These are phyloP conservation scores for Tolypocladium guangdongense DNA, from an alignment of 2,329 filamentous ascomycete species.

Conservation along the genomic window DNA sequence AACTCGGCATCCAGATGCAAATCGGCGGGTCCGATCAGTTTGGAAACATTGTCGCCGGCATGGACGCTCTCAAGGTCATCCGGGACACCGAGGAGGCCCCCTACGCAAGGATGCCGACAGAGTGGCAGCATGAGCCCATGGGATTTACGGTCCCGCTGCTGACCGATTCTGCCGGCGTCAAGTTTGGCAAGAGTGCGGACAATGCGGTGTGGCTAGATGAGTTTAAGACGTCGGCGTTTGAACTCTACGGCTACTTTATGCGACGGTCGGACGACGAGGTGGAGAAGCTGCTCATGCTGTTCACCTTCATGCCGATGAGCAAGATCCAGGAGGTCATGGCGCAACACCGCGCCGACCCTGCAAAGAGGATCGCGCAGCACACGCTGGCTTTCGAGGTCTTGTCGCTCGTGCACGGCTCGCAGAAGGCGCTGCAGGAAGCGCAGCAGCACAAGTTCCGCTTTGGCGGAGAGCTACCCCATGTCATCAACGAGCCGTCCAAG, in stretches of 20 bases:
- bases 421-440: slow-evolving; percentile 53
- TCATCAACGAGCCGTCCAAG: slow-evolving; percentile 17
- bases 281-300: slow-evolving; percentile 71
- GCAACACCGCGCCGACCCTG: slow-evolving; percentile 55
- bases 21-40: slow-evolving; percentile 94
- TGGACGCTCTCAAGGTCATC: slow-evolving; percentile 72
- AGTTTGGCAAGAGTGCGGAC: slow-evolving; percentile 90
- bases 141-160: slow-evolving; percentile 88
- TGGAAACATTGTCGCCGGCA: slow-evolving; percentile 87
- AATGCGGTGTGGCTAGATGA: slow-evolving; percentile 90
- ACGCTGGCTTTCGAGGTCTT: slow-evolving; percentile 73
- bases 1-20: slow-evolving; percentile 64
- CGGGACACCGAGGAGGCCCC: slow-evolving; percentile 44
- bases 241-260: slow-evolving; percentile 86
- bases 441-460: slow-evolving; percentile 41
- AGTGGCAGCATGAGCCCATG: slow-evolving; percentile 48
- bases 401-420: slow-evolving; percentile 62
- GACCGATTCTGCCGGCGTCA: slow-evolving; percentile 73
- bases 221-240: slow-evolving; percentile 69
- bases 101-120: slow-evolving; percentile 24
- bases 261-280: slow-evolving; percentile 73
- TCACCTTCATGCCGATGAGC: slow-evolving; percentile 72
- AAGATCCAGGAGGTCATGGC: slow-evolving; percentile 59
- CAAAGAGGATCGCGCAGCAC: slow-evolving; percentile 71
- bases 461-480: slow-evolving; percentile 19